Percentiles rank a stretch among this genome's conserved stretches.
phyloP scores from a whole-genome alignment of 1,284 basidiomycete genomes.

The Flammula alnicola region DNA sequence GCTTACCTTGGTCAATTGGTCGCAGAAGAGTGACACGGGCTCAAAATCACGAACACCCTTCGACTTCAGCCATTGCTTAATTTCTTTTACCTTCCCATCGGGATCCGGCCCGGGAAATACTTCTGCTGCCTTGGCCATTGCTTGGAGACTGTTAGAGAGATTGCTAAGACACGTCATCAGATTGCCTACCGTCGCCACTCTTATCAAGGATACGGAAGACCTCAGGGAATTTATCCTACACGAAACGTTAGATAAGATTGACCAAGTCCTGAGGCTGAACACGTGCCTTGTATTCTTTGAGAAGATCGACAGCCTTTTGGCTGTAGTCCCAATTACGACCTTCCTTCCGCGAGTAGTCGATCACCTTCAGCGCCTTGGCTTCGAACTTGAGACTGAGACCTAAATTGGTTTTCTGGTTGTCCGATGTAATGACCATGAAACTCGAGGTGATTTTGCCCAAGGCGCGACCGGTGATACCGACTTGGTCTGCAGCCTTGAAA shows the following conservation, averaged over 20 bases:
- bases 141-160: conserved; percentile 42
- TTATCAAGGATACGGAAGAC: conserved; percentile 75
- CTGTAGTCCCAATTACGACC: conserved; percentile 94
- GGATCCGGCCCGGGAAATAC: conserved; percentile 72
- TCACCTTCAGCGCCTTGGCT: conserved; percentile 93
- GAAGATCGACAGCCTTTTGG: conserved; percentile 81
- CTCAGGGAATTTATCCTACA: conserved; percentile 76
- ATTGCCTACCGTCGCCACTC: conserved; percentile 66
- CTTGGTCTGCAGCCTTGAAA: conserved; percentile 71
- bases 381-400: conserved; percentile 98
- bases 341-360: conserved; percentile 90
- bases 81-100: conserved; percentile 75
- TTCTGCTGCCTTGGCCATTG: conserved; percentile 75
- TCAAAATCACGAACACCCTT: conserved; percentile 92
- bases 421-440: conserved; percentile 81
- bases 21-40: conserved; percentile 90
- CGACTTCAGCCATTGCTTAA: conserved; percentile 86
- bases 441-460: conserved; percentile 92
- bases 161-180: background rate
- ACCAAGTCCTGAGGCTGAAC: background rate
- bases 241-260: background rate
- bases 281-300: conserved; percentile 81
- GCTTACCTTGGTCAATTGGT: conserved; percentile 85
- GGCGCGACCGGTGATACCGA: conserved; percentile 76
- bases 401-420: conserved; percentile 86